Base-by-base conservation (phyloP, 768 basidiomycete species). In the Boletus tomentosulus region DNA sequence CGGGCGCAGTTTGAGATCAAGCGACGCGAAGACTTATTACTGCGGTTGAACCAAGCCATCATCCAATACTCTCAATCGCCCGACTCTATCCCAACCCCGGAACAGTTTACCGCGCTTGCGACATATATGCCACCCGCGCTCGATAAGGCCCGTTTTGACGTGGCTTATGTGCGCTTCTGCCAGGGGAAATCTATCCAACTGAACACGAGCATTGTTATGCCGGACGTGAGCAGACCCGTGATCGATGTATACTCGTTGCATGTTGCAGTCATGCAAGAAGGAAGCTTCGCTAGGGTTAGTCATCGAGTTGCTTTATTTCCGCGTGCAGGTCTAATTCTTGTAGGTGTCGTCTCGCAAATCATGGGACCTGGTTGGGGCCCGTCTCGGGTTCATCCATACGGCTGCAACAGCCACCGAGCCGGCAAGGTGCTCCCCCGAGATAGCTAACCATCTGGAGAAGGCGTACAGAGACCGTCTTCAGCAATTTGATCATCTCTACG, bases 401-500 rank as follows among this genome's bases (percentile, higher is more conserved):
- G 48, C 57, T 37, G 59, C 59, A 10, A 64, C 62, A 15, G 54
- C 57, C 30, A 53, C 58, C 13, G 54, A 60, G 49, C 61, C 63
- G 35, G 65, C 67, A 5, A 57, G 52, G 50, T 67, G 53, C n/a
- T 59, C 67, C 11, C 46, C 55, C 35, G 65, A 63, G 45, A 54
- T 69, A 46, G 66, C 66, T 15, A 37, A 12, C 37, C 67, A 67
- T 31, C 48, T 69, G 19, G 62, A 69, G 44, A 67, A 62, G 35
- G 57, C 34, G 2, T 67, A 67, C 57, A 61, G 41, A 49, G 67
- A 67, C 46, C 66, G 63, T 28, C 65, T 67, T 39, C 62, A 69
- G 45, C 67, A 69, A 58, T 67, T 69, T 50, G 66, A 69, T 49
- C 66, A 67, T 47, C 63, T 67, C 57, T 67, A 69, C 54, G 67